These are phyloP conservation scores for Pseudisothecium myosuroides DNA, from an alignment of 225 moss, liverwort and hornwort species.

Conservation along the genomic window DNA sequence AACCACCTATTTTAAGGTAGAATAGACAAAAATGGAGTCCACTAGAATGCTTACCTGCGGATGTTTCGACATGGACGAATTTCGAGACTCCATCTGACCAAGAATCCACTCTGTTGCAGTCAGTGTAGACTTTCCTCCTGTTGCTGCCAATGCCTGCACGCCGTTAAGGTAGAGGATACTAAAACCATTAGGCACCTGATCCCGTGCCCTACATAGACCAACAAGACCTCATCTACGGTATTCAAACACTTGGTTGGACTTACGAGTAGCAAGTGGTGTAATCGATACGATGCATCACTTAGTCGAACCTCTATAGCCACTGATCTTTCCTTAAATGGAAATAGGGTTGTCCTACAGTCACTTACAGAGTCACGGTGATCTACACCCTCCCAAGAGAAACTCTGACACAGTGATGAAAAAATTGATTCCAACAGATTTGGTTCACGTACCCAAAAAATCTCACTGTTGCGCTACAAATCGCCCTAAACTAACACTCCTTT, in stretches of 20 bases:
- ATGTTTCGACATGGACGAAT: constrained; percentile 12
- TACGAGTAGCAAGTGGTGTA: neutral
- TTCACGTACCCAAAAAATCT: neutral
- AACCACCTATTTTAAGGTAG: neutral
- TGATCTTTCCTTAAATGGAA: neutral
- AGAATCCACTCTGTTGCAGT: constrained; percentile 87
- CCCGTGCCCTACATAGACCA: neutral
- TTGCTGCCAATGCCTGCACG: constrained; percentile 80
- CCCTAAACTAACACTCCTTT: neutral
- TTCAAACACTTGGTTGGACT: neutral
- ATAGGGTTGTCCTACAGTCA: neutral
- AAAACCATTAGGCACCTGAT: constrained; percentile 2
- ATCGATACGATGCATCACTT: neutral
- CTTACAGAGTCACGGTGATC: neutral
- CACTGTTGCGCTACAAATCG: neutral
- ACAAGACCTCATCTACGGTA: neutral
- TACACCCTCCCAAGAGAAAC: neutral
- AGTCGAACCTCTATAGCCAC: neutral
- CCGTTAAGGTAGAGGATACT: constrained; percentile 5
- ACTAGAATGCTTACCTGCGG: constrained; percentile 6
- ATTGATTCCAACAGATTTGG: neutral
- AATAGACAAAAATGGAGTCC: neutral
- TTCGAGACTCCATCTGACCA: constrained; percentile 46
- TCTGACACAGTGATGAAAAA: neutral
- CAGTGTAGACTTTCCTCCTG: constrained; percentile 72